Conservation (phyloP, 768 basidiomycete species). For the Suillus ampliporus region DNA sequence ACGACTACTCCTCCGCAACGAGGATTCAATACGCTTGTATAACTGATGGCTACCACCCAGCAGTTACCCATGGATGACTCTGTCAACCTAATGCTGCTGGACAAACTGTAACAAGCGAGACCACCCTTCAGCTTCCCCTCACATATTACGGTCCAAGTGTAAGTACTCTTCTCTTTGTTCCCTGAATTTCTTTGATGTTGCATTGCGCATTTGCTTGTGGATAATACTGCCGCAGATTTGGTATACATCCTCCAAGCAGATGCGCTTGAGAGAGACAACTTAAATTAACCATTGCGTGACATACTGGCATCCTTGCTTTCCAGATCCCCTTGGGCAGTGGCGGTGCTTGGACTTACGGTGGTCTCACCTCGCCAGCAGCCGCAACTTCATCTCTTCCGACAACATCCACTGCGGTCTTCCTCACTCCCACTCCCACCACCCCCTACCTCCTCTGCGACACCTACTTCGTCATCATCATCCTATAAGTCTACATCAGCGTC, state of each 20-base stretch:
- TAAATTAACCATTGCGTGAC: neutral
- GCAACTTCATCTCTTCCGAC: constrained; percentile 29
- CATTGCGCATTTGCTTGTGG: neutral
- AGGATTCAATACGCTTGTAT: constrained; percentile 15
- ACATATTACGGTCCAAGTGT: constrained; percentile 87
- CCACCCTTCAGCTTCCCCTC: constrained; percentile 67
- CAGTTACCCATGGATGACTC: constrained; percentile 74
- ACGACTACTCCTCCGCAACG: constrained; percentile 13
- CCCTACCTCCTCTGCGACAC: constrained; percentile 37
- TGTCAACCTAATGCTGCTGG: constrained; percentile 58
- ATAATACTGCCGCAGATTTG: neutral
- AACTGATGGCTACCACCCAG: constrained; percentile 54
- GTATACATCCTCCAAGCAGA: neutral
- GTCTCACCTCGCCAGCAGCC: constrained; percentile 67
- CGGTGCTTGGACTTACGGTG: constrained; percentile 74
- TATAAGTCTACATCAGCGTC: constrained; percentile 33
- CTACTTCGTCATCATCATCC: constrained; percentile 33
- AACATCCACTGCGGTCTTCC: constrained; percentile 31
- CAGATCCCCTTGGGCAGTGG: constrained; percentile 76
- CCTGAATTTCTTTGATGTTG: neutral
- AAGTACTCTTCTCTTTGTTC: constrained; percentile 40
- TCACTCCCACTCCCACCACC: constrained; percentile 25
- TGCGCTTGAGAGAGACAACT: neutral
- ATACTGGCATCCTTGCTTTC: constrained; percentile 12
- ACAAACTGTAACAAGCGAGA: constrained; percentile 58